phyloP scores from a whole-genome alignment of 2,329 filamentous ascomycete species.

The Penicillium sp. region DNA sequence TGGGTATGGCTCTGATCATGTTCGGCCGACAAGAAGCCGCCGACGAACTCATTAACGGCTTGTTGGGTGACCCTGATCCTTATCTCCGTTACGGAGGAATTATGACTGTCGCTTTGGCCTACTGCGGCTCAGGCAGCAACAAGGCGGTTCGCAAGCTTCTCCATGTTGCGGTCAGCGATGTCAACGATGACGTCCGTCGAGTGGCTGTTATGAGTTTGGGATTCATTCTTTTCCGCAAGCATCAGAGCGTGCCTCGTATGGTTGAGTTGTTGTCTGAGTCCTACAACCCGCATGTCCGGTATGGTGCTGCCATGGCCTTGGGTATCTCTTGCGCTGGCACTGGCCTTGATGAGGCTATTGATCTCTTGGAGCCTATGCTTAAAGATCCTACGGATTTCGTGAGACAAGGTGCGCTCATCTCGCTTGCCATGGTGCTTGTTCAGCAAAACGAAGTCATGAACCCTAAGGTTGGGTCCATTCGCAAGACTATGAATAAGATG shows the following conservation, averaged over 20 bases:
- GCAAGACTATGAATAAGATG: conserved; percentile 92
- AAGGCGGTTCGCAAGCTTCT: conserved; percentile 95
- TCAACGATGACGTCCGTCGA: conserved; percentile 93
- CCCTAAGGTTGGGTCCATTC: conserved; percentile 84
- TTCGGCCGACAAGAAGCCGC: conserved; percentile 92
- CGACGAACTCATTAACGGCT: conserved; percentile 88
- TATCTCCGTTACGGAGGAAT: conserved; percentile 95
- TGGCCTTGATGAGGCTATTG: conserved; percentile 91
- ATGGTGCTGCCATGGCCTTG: conserved; percentile 95
- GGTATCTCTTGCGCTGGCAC: conserved; percentile 98
- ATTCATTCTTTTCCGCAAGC: conserved; percentile 97
- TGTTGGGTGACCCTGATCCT: conserved; percentile 89
- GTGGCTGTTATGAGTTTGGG: conserved; percentile 97
- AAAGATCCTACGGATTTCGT: conserved; percentile 99
- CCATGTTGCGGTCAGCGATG: conserved; percentile 94
- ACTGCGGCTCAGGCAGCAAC: conserved; percentile 96
- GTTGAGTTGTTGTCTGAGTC: conserved; percentile 96
- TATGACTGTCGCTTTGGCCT: conserved; percentile 96
- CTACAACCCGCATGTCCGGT: conserved; percentile 97
- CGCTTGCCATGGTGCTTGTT: conserved; percentile 97
- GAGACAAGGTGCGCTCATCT: conserved; percentile 89
- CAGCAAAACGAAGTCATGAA: conserved; percentile 99
- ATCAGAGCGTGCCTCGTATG: conserved; percentile 95
- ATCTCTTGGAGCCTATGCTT: conserved; percentile 97
- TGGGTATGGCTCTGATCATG: conserved; percentile 98